phyloP scores from a whole-genome alignment of 495 filamentous ascomycete species.

The Annulohypoxylon moriforme region DNA sequence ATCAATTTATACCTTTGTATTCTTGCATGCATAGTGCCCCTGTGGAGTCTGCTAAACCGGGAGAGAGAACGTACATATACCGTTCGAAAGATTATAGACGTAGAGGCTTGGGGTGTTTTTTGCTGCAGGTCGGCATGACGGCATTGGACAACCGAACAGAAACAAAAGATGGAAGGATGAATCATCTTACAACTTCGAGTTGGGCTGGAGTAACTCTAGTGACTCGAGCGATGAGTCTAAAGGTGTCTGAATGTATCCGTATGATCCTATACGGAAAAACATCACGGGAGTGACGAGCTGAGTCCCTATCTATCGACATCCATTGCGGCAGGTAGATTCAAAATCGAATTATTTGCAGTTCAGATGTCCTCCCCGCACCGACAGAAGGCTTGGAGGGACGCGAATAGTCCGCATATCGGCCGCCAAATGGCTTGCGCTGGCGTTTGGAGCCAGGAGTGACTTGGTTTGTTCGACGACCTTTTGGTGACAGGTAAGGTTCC shows the following conservation, averaged over 20 bases:
- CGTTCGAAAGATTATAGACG: constrained; percentile 30
- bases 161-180: constrained; percentile 34
- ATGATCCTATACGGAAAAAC: constrained; percentile 14
- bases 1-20: constrained; percentile 34
- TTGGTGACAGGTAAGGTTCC: constrained; percentile 34
- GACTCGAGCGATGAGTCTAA: constrained; percentile 21
- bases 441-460: constrained; percentile 17
- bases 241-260: constrained; percentile 18
- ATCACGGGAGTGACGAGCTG: background rate
- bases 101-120: constrained; percentile 26
- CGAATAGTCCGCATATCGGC: constrained; percentile 27
- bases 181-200: constrained; percentile 36
- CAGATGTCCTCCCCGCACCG: constrained; percentile 39
- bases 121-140: constrained; percentile 29
- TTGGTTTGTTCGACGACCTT: constrained; percentile 35
- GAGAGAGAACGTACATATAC: constrained; percentile 35
- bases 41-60: constrained; percentile 33
- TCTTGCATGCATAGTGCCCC: constrained; percentile 33
- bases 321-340: constrained; percentile 18
- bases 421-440: constrained; percentile 30
- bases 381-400: constrained; percentile 14
- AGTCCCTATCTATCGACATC: background rate
- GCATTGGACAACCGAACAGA: constrained; percentile 41
- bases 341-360: constrained; percentile 36
- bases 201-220: constrained; percentile 26